phyloP scores from a whole-genome alignment of 495 filamentous ascomycete species.

The Aspergillus incahuasiensis region DNA sequence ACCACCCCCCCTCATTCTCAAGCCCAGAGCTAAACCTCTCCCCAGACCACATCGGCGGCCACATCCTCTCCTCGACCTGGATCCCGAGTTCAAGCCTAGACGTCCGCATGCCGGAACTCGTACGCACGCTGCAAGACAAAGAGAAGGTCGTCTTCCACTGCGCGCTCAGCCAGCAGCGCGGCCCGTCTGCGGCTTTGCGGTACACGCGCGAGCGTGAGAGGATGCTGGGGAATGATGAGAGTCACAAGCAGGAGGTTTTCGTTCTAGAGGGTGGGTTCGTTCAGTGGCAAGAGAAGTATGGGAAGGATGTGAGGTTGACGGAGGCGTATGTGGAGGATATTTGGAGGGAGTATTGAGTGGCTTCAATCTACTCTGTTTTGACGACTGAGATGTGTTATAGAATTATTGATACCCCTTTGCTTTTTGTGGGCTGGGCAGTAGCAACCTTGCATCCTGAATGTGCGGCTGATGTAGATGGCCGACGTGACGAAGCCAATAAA shows the following conservation, averaged over 20 bases:
- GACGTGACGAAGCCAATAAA: neutral
- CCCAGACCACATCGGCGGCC: slow-evolving; percentile 85
- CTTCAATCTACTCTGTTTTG: neutral
- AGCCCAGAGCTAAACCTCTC: neutral
- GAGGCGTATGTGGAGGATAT: slow-evolving; percentile 82
- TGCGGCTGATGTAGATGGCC: neutral
- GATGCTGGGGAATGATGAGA: slow-evolving; percentile 29
- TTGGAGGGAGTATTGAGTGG: slow-evolving; percentile 60
- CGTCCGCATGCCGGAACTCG: slow-evolving; percentile 70
- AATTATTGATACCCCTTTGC: slow-evolving; percentile 1
- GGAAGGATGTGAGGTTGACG: slow-evolving; percentile 74
- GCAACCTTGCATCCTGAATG: neutral
- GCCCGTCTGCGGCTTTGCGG: slow-evolving; percentile 41
- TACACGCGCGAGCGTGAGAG: slow-evolving; percentile 42
- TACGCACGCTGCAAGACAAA: slow-evolving; percentile 71
- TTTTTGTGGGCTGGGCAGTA: neutral
- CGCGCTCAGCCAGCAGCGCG: slow-evolving; percentile 82
- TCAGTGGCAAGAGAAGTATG: slow-evolving; percentile 84
- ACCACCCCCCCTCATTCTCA: neutral
- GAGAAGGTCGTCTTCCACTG: slow-evolving; percentile 92
- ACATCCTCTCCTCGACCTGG: slow-evolving; percentile 71
- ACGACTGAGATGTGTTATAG: neutral
- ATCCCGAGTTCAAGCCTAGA: slow-evolving; percentile 70
- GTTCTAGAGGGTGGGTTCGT: slow-evolving; percentile 85
- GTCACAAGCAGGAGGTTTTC: slow-evolving; percentile 63